Conservation (phyloP, 345 rosid genomes). For the Salix purpurea region DNA sequence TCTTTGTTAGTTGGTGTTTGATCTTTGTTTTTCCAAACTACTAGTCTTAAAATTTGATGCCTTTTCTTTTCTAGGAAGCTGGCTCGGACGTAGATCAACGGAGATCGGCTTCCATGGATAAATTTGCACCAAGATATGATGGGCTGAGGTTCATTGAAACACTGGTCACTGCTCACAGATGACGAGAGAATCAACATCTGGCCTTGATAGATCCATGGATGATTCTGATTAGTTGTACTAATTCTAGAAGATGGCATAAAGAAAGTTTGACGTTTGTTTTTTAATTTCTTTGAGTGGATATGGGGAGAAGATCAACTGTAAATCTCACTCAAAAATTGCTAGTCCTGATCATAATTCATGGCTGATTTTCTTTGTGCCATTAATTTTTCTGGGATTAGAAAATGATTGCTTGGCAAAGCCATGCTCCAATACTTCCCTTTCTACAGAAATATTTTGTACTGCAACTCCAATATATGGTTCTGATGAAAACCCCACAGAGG, state of each 20-base stretch:
- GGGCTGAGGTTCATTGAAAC: conserved; percentile 34
- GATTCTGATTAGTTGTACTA: not conserved
- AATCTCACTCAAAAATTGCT: not conserved
- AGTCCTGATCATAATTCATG: not conserved
- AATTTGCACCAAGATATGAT: conserved; percentile 32
- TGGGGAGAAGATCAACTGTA: not conserved
- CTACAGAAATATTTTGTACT: not conserved
- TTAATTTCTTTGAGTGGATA: not conserved
- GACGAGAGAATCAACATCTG: not conserved
- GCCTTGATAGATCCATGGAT: not conserved
- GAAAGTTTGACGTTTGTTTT: conserved; percentile 5
- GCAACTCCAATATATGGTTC: not conserved
- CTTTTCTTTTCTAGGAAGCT: conserved; percentile 4
- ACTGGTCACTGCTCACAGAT: conserved; percentile 31
- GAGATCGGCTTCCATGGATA: conserved; percentile 11
- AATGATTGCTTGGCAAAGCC: not conserved
- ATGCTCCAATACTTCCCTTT: too few species aligned
- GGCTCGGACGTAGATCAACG: conserved; percentile 8
- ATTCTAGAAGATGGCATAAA: not conserved
- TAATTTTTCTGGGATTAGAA: not conserved
- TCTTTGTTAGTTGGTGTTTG: not conserved
- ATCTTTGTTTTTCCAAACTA: not conserved
- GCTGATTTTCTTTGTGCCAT: not conserved
- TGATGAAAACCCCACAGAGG: not conserved
- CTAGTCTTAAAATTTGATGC: not conserved